Evolutionary conservation across 116 monocot species (phyloP), one percentile per base, ranked within the genome.

Genomic region (Cymodocea nodosa): DNA sequence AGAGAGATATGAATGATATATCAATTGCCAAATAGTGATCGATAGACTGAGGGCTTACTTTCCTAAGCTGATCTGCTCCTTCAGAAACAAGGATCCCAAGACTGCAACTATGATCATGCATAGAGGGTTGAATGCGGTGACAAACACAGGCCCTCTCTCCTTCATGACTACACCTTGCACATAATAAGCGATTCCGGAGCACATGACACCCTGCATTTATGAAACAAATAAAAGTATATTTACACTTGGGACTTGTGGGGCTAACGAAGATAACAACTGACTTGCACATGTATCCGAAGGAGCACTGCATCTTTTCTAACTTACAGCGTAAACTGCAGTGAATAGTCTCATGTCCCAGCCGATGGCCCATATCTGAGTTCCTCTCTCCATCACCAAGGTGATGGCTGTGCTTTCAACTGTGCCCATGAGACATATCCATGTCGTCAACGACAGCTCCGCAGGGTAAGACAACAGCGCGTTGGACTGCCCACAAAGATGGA

Each of bases 111-210:
- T 72, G 74, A 86, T 77, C 86, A 83, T 82, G 75, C 77, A 75
- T 10, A 80, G 80, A 36, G 83, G 86, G 40, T 73, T 86, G 74
- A 80, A 86, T 19, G 86, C 82, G 1, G 83, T 82, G 51, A 83
- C 86, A 67, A 83, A 86, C 9, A 86, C 86, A 10, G 83, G 80
- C 0, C 83, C 86, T 50, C 83, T 77, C 55, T 83, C 77, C 73
- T 76, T 72, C 69, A 80, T 80, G 60, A 83, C 83, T 1, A 68
- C 14, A 4, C 78, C 80, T 50, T 83, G 83, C 8, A 83, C 74
- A 24, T 75, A 87, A 50, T 87, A 87, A 8, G 82, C 80, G 50
- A 86, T 67, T 0, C 80, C 86, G 35, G 86, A 86, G 70, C 83
- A 86, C 60, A 83, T 69, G 39, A 87, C 66, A 34, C 80, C 87